A percentile compares a stretch with the other conserved stretches of the same genome.
These are phyloP conservation scores for Tremellales sp. DNA, from an alignment of 1,284 basidiomycete genomes.

Conservation along the genomic window DNA sequence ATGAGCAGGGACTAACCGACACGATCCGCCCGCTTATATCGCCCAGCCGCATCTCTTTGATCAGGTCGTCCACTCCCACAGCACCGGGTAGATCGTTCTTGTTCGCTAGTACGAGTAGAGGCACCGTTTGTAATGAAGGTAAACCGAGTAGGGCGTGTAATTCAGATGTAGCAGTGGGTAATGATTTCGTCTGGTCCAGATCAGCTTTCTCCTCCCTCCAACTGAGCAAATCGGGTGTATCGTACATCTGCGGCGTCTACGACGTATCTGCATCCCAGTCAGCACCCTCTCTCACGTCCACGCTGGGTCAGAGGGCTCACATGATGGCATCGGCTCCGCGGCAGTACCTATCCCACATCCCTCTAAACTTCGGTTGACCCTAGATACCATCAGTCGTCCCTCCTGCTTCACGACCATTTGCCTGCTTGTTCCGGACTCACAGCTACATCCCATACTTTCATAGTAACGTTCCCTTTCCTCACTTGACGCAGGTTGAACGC, in stretches of 20 bases:
- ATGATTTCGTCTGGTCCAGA: slow-evolving; percentile 62
- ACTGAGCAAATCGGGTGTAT: slow-evolving; percentile 7
- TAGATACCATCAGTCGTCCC: slow-evolving; percentile 6
- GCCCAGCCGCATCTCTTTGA: slow-evolving; percentile 71
- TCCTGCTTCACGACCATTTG: slow-evolving; percentile 48
- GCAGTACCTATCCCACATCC: slow-evolving; percentile 84
- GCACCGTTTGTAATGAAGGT: slow-evolving; percentile 69
- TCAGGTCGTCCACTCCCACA: slow-evolving; percentile 78
- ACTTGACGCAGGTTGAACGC: slow-evolving; percentile 72
- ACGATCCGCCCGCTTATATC: slow-evolving; percentile 79
- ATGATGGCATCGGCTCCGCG: slow-evolving; percentile 90
- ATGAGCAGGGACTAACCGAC: slow-evolving; percentile 59
- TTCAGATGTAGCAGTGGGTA: slow-evolving; percentile 83
- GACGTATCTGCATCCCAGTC: slow-evolving; percentile 76
- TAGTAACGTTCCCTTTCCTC: slow-evolving; percentile 79
- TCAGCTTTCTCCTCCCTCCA: not conserved
- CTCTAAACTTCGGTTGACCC: slow-evolving; percentile 88
- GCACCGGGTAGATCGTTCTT: slow-evolving; percentile 87
- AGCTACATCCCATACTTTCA: slow-evolving; percentile 95
- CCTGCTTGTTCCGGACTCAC: no score
- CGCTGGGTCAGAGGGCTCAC: slow-evolving; percentile 56
- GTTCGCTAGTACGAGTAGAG: slow-evolving; percentile 88
- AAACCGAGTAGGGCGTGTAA: slow-evolving; percentile 79
- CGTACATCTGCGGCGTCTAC: slow-evolving; percentile 82
- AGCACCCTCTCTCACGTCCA: no score